phyloP scores from a whole-genome alignment of 2,329 filamentous ascomycete species.

The Calonectria ilicicola region DNA sequence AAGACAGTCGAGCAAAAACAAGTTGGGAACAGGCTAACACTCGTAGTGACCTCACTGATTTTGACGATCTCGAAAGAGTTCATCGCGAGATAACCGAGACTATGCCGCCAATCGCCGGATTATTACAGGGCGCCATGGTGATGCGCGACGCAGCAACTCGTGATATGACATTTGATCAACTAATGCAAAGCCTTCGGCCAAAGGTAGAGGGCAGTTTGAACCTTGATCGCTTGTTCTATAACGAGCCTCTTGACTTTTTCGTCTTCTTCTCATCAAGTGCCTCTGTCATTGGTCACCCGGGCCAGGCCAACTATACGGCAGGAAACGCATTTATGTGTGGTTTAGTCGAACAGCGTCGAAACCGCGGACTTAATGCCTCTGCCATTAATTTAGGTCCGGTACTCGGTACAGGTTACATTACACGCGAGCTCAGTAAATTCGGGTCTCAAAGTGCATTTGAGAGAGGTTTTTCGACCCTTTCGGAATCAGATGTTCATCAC shows the following conservation, averaged over 20 bases:
- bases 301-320: constrained; percentile 52
- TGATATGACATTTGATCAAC: constrained; percentile 44
- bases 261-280: constrained; percentile 53
- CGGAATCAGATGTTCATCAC: neutral
- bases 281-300: constrained; percentile 48
- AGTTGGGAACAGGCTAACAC: neutral
- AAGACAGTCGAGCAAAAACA: neutral
- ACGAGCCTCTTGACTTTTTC: constrained; percentile 52
- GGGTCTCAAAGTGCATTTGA: neutral
- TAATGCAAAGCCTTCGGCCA: constrained; percentile 45
- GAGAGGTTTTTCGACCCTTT: neutral
- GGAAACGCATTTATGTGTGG: constrained; percentile 52
- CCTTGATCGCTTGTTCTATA: constrained; percentile 46
- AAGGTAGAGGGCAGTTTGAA: constrained; percentile 51
- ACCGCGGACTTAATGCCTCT: constrained; percentile 41
- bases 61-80: neutral
- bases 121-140: constrained; percentile 58
- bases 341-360: constrained; percentile 42
- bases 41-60: neutral
- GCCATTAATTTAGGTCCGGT: constrained; percentile 49
- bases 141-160: constrained; percentile 49
- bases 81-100: constrained; percentile 12
- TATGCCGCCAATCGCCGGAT: constrained; percentile 53
- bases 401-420: constrained; percentile 56
- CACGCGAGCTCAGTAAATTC: neutral